These are phyloP conservation scores for Penicillium atrosanguineum DNA, from an alignment of 495 filamentous ascomycete species.

Conservation along the genomic window DNA sequence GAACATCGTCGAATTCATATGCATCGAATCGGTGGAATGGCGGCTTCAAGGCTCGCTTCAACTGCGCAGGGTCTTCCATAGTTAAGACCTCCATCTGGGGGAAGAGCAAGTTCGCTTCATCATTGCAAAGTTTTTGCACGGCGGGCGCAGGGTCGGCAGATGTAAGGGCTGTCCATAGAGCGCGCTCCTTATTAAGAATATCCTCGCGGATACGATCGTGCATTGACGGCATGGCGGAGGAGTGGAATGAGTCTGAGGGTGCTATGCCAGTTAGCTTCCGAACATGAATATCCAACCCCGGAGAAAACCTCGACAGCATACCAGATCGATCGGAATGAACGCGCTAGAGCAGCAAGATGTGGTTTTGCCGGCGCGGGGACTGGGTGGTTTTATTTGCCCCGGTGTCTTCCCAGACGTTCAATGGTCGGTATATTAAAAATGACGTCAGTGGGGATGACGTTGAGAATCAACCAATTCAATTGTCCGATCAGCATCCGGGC, in stretches of 20 bases:
- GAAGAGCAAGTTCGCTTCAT: slow-evolving; percentile 38
- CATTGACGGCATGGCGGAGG: slow-evolving; percentile 35
- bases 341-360: not conserved
- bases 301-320: not conserved
- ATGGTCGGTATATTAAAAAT: slow-evolving; percentile 18
- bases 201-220: slow-evolving; percentile 47
- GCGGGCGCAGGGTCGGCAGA: slow-evolving; percentile 42
- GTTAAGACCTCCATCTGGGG: slow-evolving; percentile 37
- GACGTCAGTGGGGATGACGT: slow-evolving; percentile 26
- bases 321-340: not conserved
- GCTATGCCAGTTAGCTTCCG: not conserved
- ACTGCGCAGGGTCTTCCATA: slow-evolving; percentile 26
- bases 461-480: not conserved
- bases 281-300: not conserved
- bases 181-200: slow-evolving; percentile 37
- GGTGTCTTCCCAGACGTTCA: not conserved
- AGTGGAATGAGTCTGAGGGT: not conserved
- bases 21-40: slow-evolving; percentile 45
- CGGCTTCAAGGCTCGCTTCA: slow-evolving; percentile 29
- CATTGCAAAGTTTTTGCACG: slow-evolving; percentile 36
- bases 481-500: slow-evolving; percentile 9
- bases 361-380: not conserved
- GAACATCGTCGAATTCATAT: slow-evolving; percentile 39
- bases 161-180: slow-evolving; percentile 44
- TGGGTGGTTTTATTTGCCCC: slow-evolving; percentile 4